Evolutionary conservation across 257 asterid species (phyloP), one percentile per base, ranked within the genome.

Genomic region (Rauvolfia tetraphylla): DNA sequence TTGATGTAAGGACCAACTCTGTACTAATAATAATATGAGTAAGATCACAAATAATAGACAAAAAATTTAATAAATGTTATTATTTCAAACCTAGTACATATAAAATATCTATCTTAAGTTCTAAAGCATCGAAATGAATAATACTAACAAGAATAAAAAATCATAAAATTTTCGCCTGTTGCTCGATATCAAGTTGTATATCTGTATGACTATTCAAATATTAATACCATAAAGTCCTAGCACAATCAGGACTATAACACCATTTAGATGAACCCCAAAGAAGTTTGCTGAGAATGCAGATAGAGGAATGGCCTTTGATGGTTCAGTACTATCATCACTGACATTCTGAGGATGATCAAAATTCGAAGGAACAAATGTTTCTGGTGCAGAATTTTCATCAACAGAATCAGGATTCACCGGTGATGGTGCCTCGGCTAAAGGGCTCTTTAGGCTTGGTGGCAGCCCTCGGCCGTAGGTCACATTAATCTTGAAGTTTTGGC

Each of bases 381-480:
- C 97, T 0, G 98, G 97, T 1, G 81, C 87, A 0, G 95, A 73
- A 8, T 90, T 93, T 0, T 86, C 96, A 14, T 85, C 87, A 0
- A 89, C 89, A 0, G 96, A 77, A 33, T 85, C 81, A 0, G 90
- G 93, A 78, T 87, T 83, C 7, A 41, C 68, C 2, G 97, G 97
- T 0, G 89, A 83, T 5, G 85, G 85, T 8, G 97, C 85, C 14
- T 76, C 75, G 0, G 81, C 85, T 0, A 90, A 78, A 0, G 89
- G 83, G 78, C 68, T 34, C 69, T 31, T 67, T 2, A 90, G 88
- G 62, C 83, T 77, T 9, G 89, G 87, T 4, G 98, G 96, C 63
- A 92, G 48, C 2, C 98, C 99, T 39, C 81, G 87, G 1, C 99
- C 99, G 1, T 83, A 59, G 0, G 89, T 85, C 7, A 95, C 98